phyloP scores from a whole-genome alignment of 768 basidiomycete genomes.

The Kwoniella sp. region DNA sequence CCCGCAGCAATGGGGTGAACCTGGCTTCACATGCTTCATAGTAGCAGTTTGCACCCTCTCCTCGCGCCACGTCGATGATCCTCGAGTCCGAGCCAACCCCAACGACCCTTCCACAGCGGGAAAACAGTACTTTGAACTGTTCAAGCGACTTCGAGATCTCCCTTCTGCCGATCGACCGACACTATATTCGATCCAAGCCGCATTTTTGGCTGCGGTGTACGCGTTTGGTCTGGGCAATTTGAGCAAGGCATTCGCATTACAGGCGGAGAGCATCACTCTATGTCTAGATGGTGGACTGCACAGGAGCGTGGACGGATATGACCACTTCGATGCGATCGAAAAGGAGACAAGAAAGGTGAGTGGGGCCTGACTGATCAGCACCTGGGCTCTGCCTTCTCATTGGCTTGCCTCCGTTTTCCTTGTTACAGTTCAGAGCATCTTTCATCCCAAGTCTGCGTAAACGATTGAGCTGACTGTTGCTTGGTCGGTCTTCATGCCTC shows the following conservation, averaged over 20 bases:
- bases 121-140: constrained; percentile 87
- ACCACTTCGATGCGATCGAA: constrained; percentile 81
- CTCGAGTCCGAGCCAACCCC: constrained; percentile 79
- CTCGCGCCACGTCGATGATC: constrained; percentile 89
- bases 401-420: no score
- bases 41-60: constrained; percentile 90
- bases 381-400: neutral
- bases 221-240: constrained; percentile 87
- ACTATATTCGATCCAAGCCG: constrained; percentile 86
- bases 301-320: constrained; percentile 73
- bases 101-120: constrained; percentile 84
- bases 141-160: constrained; percentile 80
- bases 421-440: neutral
- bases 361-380: no score
- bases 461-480: neutral
- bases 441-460: neutral
- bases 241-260: constrained; percentile 79
- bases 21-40: constrained; percentile 90
- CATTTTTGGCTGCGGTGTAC: constrained; percentile 88
- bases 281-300: constrained; percentile 87
- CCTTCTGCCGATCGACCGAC: constrained; percentile 87
- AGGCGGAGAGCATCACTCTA: constrained; percentile 84
- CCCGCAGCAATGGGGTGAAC: constrained; percentile 92
- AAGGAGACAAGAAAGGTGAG: constrained; percentile 77
- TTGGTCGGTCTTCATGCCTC: no score